Evolutionary conservation across 2,329 filamentous ascomycete genomes (phyloP).

Genomic region (Trichoderma guizhouense): DNA sequence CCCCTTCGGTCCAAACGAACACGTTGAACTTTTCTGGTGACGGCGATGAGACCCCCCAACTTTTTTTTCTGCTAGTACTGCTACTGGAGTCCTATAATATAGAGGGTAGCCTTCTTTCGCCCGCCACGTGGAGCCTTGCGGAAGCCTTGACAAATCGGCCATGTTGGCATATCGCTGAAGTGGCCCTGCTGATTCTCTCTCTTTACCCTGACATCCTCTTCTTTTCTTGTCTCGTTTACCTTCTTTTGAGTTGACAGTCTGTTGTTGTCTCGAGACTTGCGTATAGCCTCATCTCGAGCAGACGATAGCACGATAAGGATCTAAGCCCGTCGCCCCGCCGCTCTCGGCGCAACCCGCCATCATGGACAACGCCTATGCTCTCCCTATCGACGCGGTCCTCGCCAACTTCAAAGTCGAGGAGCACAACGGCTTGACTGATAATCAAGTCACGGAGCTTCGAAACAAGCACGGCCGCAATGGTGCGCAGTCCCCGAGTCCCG

Average conservation of each 20-base stretch:
- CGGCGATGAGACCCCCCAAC: slow-evolving; percentile 1
- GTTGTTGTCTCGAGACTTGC: slow-evolving; percentile 6
- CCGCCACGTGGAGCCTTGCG: slow-evolving; percentile 32
- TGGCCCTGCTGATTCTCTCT: slow-evolving; percentile 19
- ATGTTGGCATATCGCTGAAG: slow-evolving; percentile 27
- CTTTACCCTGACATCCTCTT: background rate
- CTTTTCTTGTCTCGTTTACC: background rate
- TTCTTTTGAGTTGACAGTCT: background rate
- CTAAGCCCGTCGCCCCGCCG: slow-evolving; percentile 10
- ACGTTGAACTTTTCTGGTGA: slow-evolving; percentile 27
- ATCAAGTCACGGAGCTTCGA: slow-evolving; percentile 54
- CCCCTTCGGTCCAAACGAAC: slow-evolving; percentile 24
- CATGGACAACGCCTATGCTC: slow-evolving; percentile 64
- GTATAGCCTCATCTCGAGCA: slow-evolving; percentile 1
- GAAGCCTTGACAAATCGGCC: slow-evolving; percentile 28
- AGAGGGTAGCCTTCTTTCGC: slow-evolving; percentile 19
- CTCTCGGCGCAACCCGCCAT: slow-evolving; percentile 22
- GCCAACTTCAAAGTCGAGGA: slow-evolving; percentile 55
- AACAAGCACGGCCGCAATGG: slow-evolving; percentile 64
- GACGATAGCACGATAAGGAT: slow-evolving; percentile 2
- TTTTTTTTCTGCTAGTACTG: slow-evolving; percentile 8
- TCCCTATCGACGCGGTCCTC: slow-evolving; percentile 57
- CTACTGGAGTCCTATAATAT: background rate
- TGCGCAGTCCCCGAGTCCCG: slow-evolving; percentile 36
- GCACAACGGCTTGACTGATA: slow-evolving; percentile 53